Evolutionary conservation across 805 yeast genomes (phyloP).

Genomic region (Tetrapisispora fleetii): DNA sequence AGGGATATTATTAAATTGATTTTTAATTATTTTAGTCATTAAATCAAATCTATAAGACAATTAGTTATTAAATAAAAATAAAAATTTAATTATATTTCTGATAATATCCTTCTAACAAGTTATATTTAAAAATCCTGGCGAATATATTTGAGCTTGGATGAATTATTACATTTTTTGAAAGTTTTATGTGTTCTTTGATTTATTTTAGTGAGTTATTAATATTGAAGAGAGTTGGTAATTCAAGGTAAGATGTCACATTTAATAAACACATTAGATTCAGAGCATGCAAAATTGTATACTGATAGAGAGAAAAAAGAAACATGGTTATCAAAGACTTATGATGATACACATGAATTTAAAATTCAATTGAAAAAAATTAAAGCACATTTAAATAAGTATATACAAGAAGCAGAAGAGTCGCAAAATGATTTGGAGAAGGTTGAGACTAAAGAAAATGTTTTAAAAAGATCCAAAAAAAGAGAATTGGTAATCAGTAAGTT

Average conservation of each 20-base stretch:
- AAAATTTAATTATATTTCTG: no score
- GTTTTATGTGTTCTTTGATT: no score
- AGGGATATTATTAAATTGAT: no score
- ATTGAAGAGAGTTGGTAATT: no score
- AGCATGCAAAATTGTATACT: slow-evolving; percentile 13
- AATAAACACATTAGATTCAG: slow-evolving; percentile 12
- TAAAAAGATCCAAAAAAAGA: slow-evolving; percentile 16
- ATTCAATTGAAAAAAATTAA: slow-evolving; percentile 32
- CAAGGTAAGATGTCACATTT: slow-evolving; percentile 11
- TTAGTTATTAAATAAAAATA: no score
- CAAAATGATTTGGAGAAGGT: background rate
- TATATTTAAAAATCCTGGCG: no score
- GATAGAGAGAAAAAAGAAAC: slow-evolving; percentile 11
- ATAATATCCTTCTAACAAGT: no score
- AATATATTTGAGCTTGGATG: no score
- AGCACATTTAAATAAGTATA: slow-evolving; percentile 33
- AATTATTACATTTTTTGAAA: no score
- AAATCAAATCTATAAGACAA: no score
- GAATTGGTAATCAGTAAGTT: slow-evolving; percentile 23
- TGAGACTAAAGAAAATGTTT: slow-evolving; percentile 8
- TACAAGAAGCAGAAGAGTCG: slow-evolving; percentile 14
- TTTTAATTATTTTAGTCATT: no score
- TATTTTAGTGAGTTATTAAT: no score
- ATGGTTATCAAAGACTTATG: slow-evolving; percentile 13
- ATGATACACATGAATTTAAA: slow-evolving; percentile 30